phyloP scores from a whole-genome alignment of 1,284 basidiomycete species.

The Apiotrichum laibachii region DNA sequence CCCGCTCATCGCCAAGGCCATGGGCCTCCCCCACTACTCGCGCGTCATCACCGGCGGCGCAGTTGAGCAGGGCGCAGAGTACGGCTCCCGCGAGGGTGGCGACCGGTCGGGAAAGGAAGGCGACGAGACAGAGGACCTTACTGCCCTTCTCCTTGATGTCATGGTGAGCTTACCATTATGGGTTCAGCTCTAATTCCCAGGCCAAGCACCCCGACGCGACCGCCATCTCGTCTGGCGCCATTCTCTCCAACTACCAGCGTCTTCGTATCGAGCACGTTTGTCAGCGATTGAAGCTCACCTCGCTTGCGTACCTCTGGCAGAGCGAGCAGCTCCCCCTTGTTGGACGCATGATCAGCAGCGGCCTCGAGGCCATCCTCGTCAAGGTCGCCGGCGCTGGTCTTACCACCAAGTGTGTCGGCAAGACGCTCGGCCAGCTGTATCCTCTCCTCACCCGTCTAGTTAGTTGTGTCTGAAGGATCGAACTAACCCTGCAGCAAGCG shows the following conservation, averaged over 20 bases:
- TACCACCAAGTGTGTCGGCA: conserved; percentile 72
- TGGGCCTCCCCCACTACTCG: conserved; percentile 83
- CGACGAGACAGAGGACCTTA: conserved; percentile 96
- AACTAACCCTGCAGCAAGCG: conserved; percentile 58
- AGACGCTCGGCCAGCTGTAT: conserved; percentile 71
- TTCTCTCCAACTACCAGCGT: conserved; percentile 95
- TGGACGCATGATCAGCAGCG: conserved; percentile 76
- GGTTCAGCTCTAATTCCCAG: conserved; percentile 51
- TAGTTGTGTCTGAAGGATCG: conserved; percentile 26
- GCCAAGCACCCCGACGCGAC: conserved; percentile 73
- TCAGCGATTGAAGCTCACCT: conserved; percentile 71
- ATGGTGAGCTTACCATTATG: conserved; percentile 59
- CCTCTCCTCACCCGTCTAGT: conserved; percentile 72
- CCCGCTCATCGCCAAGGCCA: conserved; percentile 76
- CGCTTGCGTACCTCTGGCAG: conserved; percentile 93
- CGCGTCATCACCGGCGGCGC: conserved; percentile 76
- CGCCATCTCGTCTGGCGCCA: conserved; percentile 91
- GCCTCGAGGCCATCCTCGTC: conserved; percentile 81
- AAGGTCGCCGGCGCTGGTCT: conserved; percentile 96
- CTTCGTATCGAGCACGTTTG: conserved; percentile 98
- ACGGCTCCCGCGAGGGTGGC: conserved; percentile 59
- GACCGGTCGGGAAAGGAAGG: conserved; percentile 60
- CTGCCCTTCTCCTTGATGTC: conserved; percentile 69
- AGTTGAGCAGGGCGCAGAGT: conserved; percentile 77
- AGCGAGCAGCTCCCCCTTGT: conserved; percentile 79